Evolutionary conservation across 2,329 filamentous ascomycete genomes (phyloP).

Genomic region (Ceratocystis cubensis): DNA sequence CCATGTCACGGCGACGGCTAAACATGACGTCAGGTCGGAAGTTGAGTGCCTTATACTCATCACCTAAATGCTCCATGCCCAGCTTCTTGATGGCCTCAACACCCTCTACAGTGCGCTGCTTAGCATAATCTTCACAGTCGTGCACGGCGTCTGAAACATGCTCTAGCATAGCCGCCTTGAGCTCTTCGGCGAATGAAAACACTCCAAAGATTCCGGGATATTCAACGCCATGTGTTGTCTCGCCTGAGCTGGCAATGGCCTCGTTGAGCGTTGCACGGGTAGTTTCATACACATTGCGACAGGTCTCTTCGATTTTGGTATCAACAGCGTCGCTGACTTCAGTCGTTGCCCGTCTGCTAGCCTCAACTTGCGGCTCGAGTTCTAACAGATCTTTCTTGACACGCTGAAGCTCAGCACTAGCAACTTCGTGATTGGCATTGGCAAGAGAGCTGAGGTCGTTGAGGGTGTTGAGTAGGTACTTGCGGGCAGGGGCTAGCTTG

Average conservation of each 20-base stretch:
- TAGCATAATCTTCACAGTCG: constrained; percentile 75
- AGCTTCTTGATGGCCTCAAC: constrained; percentile 82
- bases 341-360: constrained; percentile 64
- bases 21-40: constrained; percentile 96
- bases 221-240: constrained; percentile 63
- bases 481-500: constrained; percentile 89
- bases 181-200: constrained; percentile 85
- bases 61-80: constrained; percentile 74
- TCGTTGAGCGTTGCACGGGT: constrained; percentile 61
- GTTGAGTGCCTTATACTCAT: constrained; percentile 71
- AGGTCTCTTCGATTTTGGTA: constrained; percentile 69
- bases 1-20: constrained; percentile 62
- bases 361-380: constrained; percentile 73
- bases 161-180: constrained; percentile 83
- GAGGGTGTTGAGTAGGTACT: constrained; percentile 86
- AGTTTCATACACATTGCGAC: constrained; percentile 72
- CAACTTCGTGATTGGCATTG: constrained; percentile 75
- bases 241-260: constrained; percentile 67
- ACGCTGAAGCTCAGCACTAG: constrained; percentile 69
- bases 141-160: constrained; percentile 70
- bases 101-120: constrained; percentile 60
- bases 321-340: constrained; percentile 76
- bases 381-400: constrained; percentile 69
- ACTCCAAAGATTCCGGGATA: constrained; percentile 78
- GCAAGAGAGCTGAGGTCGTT: constrained; percentile 76